A percentile compares a stretch with the other conserved stretches of the same genome.
Evolutionary conservation across 1,284 basidiomycete species (phyloP).

Genomic region (Tremellales sp.): DNA sequence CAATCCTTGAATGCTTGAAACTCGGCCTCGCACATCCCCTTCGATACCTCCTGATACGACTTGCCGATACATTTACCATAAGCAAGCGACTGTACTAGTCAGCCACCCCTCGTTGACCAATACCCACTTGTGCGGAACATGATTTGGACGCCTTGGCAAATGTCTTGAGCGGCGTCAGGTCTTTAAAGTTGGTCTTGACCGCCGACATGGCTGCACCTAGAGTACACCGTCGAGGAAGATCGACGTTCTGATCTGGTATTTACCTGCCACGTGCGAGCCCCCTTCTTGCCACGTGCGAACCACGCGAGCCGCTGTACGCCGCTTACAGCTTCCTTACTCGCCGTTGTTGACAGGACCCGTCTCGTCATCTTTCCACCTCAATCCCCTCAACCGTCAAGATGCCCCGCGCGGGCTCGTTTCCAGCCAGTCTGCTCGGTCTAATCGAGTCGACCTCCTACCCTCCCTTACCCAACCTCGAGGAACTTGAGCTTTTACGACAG

Average conservation of each 20-base stretch:
- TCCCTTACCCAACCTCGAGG: constrained; percentile 63
- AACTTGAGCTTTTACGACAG: constrained; percentile 61
- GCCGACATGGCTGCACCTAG: constrained; percentile 14
- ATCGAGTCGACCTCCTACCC: constrained; percentile 39
- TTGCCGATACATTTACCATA: constrained; percentile 51
- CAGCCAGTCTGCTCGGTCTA: constrained; percentile 24
- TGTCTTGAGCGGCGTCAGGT: constrained; percentile 42
- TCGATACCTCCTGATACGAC: constrained; percentile 48
- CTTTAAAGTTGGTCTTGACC: constrained; percentile 34
- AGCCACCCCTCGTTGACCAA: background rate
- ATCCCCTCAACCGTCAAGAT: no score
- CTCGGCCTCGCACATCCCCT: constrained; percentile 49
- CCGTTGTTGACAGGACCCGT: no score
- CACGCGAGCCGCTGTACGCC: no score
- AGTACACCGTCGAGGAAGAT: background rate
- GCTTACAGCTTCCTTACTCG: no score
- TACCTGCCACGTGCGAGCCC: no score
- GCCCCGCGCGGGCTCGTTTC: constrained; percentile 20
- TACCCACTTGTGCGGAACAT: constrained; percentile 40
- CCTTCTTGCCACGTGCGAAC: no score
- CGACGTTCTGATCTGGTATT: background rate
- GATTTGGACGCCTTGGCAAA: constrained; percentile 39
- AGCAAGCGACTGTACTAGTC: constrained; percentile 42
- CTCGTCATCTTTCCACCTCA: no score
- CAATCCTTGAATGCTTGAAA: constrained; percentile 51